Conservation (phyloP, 2,329 filamentous ascomycete genomes). For the Penicillium sp. region DNA sequence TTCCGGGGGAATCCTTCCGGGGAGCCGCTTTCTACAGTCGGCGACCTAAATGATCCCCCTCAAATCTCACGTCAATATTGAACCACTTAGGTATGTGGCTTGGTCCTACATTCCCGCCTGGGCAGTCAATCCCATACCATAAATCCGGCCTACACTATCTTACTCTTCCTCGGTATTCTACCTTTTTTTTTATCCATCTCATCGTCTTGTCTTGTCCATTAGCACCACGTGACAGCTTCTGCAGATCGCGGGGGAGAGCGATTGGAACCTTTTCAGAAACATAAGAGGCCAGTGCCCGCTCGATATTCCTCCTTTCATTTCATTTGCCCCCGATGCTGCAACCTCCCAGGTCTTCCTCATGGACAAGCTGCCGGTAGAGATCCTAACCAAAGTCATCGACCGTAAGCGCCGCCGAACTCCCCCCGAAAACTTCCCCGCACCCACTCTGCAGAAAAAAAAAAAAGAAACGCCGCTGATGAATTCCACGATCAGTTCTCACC, state of each 20-base stretch:
- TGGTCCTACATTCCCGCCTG: not conserved
- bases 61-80: not conserved
- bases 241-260: slow-evolving; percentile 22
- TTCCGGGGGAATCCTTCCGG: not conserved
- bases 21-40: not conserved
- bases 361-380: slow-evolving; percentile 63
- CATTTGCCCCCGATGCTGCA: slow-evolving; percentile 29
- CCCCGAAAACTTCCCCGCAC: slow-evolving; percentile 23
- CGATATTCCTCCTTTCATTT: slow-evolving; percentile 1
- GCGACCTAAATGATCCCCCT: not conserved
- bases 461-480: slow-evolving; percentile 20
- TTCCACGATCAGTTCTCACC: slow-evolving; percentile 55
- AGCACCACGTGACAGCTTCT: slow-evolving; percentile 21
- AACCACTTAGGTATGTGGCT: not conserved
- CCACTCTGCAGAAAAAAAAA: slow-evolving; percentile 12
- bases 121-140: not conserved
- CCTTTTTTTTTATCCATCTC: not conserved
- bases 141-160: not conserved
- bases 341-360: slow-evolving; percentile 34
- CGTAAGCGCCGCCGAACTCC: slow-evolving; percentile 49
- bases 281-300: slow-evolving; percentile 10
- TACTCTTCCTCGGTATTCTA: not conserved
- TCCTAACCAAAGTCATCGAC: slow-evolving; percentile 62
- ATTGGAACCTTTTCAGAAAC: slow-evolving; percentile 13
- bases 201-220: not conserved